Evolutionary conservation across 768 basidiomycete species (phyloP), one percentile per base, ranked within the genome.

Genomic region (Collybiopsis luxurians): DNA sequence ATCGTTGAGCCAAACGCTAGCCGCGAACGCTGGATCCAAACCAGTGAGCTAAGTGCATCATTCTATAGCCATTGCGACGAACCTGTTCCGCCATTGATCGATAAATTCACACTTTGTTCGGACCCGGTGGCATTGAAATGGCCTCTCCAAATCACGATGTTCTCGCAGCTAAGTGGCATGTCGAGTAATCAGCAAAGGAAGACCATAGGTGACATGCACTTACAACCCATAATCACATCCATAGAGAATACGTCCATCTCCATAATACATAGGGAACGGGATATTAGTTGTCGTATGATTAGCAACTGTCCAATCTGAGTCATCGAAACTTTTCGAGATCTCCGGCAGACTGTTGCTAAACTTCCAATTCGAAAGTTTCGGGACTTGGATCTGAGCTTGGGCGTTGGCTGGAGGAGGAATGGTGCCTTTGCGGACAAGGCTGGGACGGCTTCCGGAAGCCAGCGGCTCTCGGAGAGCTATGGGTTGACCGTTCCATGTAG

Each of bases 211-310:
- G 28, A 6, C 6, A 34, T 34, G 5, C 13, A 55, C 86, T 69
- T 58, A 92, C 90, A 86, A 93, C 56, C 84, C 88, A 68, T 93
- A 93, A 69, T 93, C 92, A 64, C 90, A 92, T 0, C 89, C 90
- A 68, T 90, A 92, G 30, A 93, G 72, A 4, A 49, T n/a, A 53
- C 80, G 67, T 0, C 79, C 80, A 48, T 79, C 78, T n/a, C 82
- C 81, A 56, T 79, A 81, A 52, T 75, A 65, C 12, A 81, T 79
- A 59, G 75, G 73, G 52, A 73, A 74, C 17, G 79, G 76, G 50
- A 79, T 77, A 40, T 78, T 81, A 21, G 86, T 85, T 30, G 69
- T 71, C 36, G 73, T 80, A 58, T 80, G 80, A 60, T 82, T 71
- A 4, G 82, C 84, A 38, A 67, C 59, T n/a, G 71, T 69, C 84